These are phyloP conservation scores for Metarhizium album DNA, from an alignment of 2,329 filamentous ascomycete species.

Conservation along the genomic window DNA sequence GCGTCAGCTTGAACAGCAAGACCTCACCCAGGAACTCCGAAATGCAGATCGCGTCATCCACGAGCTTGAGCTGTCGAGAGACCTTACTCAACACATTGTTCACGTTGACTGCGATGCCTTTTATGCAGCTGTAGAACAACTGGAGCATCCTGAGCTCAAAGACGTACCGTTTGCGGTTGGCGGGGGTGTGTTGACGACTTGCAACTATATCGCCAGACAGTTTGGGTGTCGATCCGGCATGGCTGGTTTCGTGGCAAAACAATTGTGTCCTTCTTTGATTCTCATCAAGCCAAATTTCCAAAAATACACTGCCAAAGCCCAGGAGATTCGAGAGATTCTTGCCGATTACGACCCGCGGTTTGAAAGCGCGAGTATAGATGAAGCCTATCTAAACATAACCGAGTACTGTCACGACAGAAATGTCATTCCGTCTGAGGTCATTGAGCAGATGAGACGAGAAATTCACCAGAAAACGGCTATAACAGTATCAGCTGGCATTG, in stretches of 20 bases:
- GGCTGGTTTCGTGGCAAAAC: slow-evolving; percentile 91
- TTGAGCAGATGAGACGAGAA: slow-evolving; percentile 66
- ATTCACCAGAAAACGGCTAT: slow-evolving; percentile 68
- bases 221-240: slow-evolving; percentile 91
- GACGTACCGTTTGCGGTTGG: slow-evolving; percentile 88
- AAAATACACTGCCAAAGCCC: slow-evolving; percentile 85
- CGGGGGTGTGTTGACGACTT: slow-evolving; percentile 50
- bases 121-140: slow-evolving; percentile 85
- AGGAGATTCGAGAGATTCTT: slow-evolving; percentile 73
- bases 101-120: slow-evolving; percentile 98
- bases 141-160: slow-evolving; percentile 74
- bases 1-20: slow-evolving; percentile 59
- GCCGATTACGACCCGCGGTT: slow-evolving; percentile 83
- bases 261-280: slow-evolving; percentile 78
- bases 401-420: slow-evolving; percentile 63
- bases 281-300: slow-evolving; percentile 76
- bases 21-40: slow-evolving; percentile 62
- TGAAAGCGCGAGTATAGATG: slow-evolving; percentile 89
- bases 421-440: slow-evolving; percentile 59
- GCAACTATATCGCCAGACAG: slow-evolving; percentile 81
- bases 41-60: slow-evolving; percentile 72
- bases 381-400: slow-evolving; percentile 93
- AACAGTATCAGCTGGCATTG: slow-evolving; percentile 89
- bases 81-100: slow-evolving; percentile 75
- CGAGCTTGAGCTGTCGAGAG: slow-evolving; percentile 66